phyloP scores from a whole-genome alignment of 2,329 filamentous ascomycete species.

The Claviceps arundinis region DNA sequence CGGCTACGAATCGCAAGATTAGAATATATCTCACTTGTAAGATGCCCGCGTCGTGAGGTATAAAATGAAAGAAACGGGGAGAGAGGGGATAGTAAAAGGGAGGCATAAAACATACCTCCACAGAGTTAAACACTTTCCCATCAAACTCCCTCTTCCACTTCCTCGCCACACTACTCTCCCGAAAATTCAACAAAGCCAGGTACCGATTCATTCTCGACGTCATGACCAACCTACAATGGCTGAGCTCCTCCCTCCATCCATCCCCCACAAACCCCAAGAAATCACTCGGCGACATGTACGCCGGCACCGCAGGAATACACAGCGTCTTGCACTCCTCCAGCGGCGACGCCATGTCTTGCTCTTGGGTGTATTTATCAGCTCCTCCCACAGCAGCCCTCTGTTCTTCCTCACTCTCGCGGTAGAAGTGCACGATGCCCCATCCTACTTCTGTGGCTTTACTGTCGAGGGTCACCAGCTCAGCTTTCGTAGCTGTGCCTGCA shows the following conservation, averaged over 20 bases:
- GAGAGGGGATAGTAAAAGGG: neutral
- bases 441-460: slow-evolving; percentile 64
- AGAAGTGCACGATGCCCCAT: slow-evolving; percentile 90
- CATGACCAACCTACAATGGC: slow-evolving; percentile 88
- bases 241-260: slow-evolving; percentile 71
- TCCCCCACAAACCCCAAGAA: slow-evolving; percentile 87
- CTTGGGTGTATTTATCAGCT: slow-evolving; percentile 11
- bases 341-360: slow-evolving; percentile 12
- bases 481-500: slow-evolving; percentile 68
- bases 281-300: slow-evolving; percentile 82
- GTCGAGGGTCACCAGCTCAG: slow-evolving; percentile 58
- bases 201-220: slow-evolving; percentile 83
- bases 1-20: slow-evolving; percentile 35
- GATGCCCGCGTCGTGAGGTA: neutral
- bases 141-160: slow-evolving; percentile 81
- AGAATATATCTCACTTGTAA: neutral
- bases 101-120: slow-evolving; percentile 47
- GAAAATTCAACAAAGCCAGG: slow-evolving; percentile 91
- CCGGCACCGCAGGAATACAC: slow-evolving; percentile 88
- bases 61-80: neutral
- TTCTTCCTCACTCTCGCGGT: slow-evolving; percentile 62
- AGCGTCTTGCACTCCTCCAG: slow-evolving; percentile 69
- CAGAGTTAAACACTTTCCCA: slow-evolving; percentile 81
- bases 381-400: slow-evolving; percentile 43
- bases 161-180: slow-evolving; percentile 57